Evolutionary conservation across 2,329 filamentous ascomycete species (phyloP), one percentile per base, ranked within the genome.

Genomic region (Neonectria coccinea): DNA sequence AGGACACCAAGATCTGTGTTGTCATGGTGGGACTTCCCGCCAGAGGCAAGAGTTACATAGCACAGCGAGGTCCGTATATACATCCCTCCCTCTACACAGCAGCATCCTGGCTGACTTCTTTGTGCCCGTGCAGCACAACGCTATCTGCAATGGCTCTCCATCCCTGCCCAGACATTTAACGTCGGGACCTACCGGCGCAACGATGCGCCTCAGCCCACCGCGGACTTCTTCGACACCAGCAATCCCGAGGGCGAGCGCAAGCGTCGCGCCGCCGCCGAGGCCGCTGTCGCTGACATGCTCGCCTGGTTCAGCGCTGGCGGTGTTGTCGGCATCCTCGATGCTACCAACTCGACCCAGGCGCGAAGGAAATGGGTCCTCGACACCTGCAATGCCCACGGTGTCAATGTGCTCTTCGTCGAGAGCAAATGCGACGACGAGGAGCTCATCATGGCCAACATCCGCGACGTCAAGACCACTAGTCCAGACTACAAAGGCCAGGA

Each of bases 21-120:
- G 94, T 99, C 74, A 98, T 99, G 96, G 96, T 99, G 65, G 96
- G 96, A 71, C 86, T 99, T 77, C 96, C 96, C 59, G 96, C 96
- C 66, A 87, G 96, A 73, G 96, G 96, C 76, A 99, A 99, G 87
- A 97, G 93, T 83, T 89, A 97, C 79, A 98, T 99, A 78, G 95
- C 96, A 72, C 94, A 97, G 76, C 97, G 97, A 88, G 94, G 94
- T 96, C 25, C 25, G 25, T 25, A 25, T 25, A 25, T 25, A 25
- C 25, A 25, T 25, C 25, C 25, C 25, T 25, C 25, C 25, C 25
- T 6, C 25, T 25, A 25, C 25, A 25, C 25, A 25, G 25, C 25
- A 25, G 25, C 41, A 62, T 48, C 31, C 45, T 62, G 22, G 39
- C 59, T 74, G 27, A 73, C 60, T 18, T 14, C 8, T 18, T 27